Evolutionary conservation across 1,284 basidiomycete genomes (phyloP), one percentile per base, ranked within the genome.

Genomic region (Ceratobasidium theobromae): DNA sequence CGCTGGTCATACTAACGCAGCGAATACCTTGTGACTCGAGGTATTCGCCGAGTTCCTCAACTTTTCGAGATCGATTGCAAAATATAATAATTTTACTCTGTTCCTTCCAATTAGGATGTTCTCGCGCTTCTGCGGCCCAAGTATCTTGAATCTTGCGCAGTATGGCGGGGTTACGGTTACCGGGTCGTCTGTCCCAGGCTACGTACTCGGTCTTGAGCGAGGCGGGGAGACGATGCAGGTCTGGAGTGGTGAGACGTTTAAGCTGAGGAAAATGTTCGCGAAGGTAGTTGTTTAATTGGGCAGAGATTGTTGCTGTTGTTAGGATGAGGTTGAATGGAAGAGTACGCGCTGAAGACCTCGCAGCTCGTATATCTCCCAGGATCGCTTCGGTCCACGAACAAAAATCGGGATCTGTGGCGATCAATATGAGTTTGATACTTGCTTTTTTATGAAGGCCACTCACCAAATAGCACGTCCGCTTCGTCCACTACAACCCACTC

Each of bases 401-500:
- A 74, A 95, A 95, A 73, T 93, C 91, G 1, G 86, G 81, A 73
- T 93, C 91, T 91, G 69, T 12, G n/a, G 21, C 16, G 14, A 35
- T 23, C 1, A 32, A 25, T 28, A 62, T 28, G 46, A 27, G 9
- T 45, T 51, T 30, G 27, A 45, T 8, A 46, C 3, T 45, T 28
- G 18, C 3, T 25, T 27, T 30, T 25, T 25, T 21, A 16, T n/a
- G 16, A 9, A 23, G 9, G 8, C 35, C 2, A 77, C 82, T 67
- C 69, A 89, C 91, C 91, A 65, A 94, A 87, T n/a, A 95, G 78
- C 32, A 95, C 85, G 73, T 96, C 93, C 0, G 93, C 91, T 74
- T 96, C 93, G 70, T 95, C 93, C 1, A 95, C 79, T 0, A 94
- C 81, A 4, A 95, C 84, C 90, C 91, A 95, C 72, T 94, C 89